Evolutionary conservation across 805 yeast genomes (phyloP), one percentile per base, ranked within the genome.

Genomic region (Schwanniomyces occidentalis): DNA sequence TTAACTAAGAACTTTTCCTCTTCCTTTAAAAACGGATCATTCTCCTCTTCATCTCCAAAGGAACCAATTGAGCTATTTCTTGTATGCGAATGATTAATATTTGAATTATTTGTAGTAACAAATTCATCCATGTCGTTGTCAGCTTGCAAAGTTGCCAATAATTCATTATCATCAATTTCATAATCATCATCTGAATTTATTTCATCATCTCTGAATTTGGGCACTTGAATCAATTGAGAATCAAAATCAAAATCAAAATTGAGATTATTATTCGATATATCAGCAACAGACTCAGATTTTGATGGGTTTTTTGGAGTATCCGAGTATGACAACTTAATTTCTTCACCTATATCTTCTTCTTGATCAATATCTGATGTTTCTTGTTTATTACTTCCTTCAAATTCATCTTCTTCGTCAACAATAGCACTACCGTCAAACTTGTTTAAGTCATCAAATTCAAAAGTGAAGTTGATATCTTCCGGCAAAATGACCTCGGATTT

Each of bases 261-360:
- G 19, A 37, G 22, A 28, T 42, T 41, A 15, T 35, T 32, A 37
- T 5, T 26, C 10, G 15, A 10, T 7, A 22, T 30, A 12, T 34
- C 32, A 5, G 28, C 24, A 13, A 10, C 13, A n/a, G n/a, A n/a
- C n/a, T n/a, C n/a, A n/a, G n/a, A n/a, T n/a, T n/a, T n/a, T n/a
- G n/a, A n/a, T 17, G 18, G 35, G 13, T 13, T 25, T 16, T 14
- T 31, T 29, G 9, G 38, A 10, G 8, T n/a, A 20, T 16, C 25
- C 10, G 28, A 7, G 5, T 16, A 27, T 27, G 39, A 26, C 24
- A 32, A 38, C 39, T 26, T 37, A 13, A 58, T 47, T 27, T 75
- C 84, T 52, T 79, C 85, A 14, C 85, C 85, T 16, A 78, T 65
- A 54, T 78, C 85, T 51, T 78, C 85, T 29, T 76, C 76, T 28